These are phyloP conservation scores for Pichia sp. DNA, from an alignment of 1,139 yeast genomes.

Conservation along the genomic window DNA sequence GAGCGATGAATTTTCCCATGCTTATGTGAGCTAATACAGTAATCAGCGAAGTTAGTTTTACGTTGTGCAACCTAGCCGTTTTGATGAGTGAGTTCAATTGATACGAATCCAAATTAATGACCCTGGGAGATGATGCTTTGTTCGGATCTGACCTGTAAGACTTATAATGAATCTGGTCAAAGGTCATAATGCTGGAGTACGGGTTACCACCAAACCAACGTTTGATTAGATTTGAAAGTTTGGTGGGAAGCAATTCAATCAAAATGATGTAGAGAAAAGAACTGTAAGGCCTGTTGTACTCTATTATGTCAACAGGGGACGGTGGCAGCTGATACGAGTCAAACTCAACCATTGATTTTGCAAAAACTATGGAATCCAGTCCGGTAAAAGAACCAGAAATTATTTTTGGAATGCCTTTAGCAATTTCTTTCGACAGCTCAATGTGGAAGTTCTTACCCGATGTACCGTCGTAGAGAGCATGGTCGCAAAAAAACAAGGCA, in stretches of 20 bases:
- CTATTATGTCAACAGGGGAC: constrained; percentile 3
- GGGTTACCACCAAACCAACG: constrained; percentile 10
- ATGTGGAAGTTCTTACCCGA: constrained; percentile 36
- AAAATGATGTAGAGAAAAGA: neutral
- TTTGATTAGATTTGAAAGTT: constrained; percentile 2
- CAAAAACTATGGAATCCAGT: constrained; percentile 7
- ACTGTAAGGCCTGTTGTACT: neutral
- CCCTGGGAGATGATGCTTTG: neutral
- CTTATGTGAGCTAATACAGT: constrained; percentile 6
- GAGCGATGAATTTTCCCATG: neutral
- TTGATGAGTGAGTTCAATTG: neutral
- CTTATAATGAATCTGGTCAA: neutral
- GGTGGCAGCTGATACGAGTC: constrained; percentile 5
- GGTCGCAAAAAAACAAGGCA: constrained; percentile 35
- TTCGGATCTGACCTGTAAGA: neutral
- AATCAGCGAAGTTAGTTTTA: constrained; percentile 9
- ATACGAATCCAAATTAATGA: neutral
- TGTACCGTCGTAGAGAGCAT: constrained; percentile 37
- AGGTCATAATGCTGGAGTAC: constrained; percentile 6
- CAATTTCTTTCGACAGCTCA: constrained; percentile 29
- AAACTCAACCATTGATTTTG: neutral
- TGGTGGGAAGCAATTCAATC: constrained; percentile 5
- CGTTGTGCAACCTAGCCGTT: neutral
- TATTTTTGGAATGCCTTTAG: constrained; percentile 12
- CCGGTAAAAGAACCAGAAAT: neutral